phyloP scores from a whole-genome alignment of 352 stramenopile genomes.

The Lagenidium giganteum region DNA sequence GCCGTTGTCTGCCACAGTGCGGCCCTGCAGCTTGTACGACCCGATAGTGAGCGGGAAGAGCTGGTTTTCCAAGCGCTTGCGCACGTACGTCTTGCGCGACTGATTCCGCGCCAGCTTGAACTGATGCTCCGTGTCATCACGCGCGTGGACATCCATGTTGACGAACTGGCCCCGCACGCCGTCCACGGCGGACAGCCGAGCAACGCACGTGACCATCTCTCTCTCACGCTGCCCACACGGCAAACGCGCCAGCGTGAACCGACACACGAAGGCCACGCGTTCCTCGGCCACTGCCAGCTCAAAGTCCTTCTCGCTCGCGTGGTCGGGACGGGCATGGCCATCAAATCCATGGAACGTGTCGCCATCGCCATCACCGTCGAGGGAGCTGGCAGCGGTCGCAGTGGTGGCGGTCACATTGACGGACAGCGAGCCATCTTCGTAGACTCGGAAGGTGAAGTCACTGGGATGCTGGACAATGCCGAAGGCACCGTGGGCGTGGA shows the following conservation, averaged over 20 bases:
- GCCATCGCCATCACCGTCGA: conserved; percentile 2
- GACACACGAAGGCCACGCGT: conserved; percentile 8
- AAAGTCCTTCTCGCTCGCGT: not conserved
- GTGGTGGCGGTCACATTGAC: not conserved
- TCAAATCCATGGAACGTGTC: conserved; percentile 11
- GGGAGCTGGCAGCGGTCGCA: not conserved
- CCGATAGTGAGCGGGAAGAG: conserved; percentile 46
- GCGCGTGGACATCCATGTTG: conserved; percentile 7
- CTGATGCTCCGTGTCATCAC: conserved; percentile 3
- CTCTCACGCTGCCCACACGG: conserved; percentile 12
- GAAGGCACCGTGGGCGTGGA: conserved; percentile 7
- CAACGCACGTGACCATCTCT: conserved; percentile 12
- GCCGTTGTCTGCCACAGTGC: conserved; percentile 49
- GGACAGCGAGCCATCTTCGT: conserved; percentile 5
- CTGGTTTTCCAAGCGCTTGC: conserved; percentile 15
- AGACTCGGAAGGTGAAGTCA: conserved; percentile 10
- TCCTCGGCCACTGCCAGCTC: not conserved
- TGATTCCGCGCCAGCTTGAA: conserved; percentile 3
- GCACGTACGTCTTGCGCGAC: not conserved
- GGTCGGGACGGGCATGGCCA: not conserved
- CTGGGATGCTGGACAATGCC: conserved; percentile 4
- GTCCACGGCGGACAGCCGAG: conserved; percentile 1
- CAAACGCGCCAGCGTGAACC: conserved; percentile 14
- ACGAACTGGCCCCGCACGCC: conserved; percentile 11
- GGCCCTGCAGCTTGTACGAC: conserved; percentile 41